phyloP scores from a whole-genome alignment of 139 green algal species.

The Picochlorum sp. region DNA sequence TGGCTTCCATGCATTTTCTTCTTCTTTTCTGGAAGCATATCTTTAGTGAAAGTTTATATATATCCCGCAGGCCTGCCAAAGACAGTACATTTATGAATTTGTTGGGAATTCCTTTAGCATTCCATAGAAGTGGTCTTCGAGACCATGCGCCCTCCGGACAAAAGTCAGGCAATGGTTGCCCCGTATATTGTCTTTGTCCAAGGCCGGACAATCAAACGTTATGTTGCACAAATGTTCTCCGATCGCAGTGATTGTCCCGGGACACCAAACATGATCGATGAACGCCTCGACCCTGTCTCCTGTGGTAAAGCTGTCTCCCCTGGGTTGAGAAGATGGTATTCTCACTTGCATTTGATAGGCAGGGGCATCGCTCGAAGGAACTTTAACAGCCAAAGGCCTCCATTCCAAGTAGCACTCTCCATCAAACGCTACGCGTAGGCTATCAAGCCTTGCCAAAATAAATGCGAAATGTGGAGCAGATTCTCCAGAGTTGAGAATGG shows the following conservation, averaged over 20 bases:
- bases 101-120: not conserved
- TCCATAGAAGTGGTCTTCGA: not conserved
- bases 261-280: not conserved
- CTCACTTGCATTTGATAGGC: not conserved
- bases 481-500: not conserved
- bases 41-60: no score
- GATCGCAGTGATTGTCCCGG: not conserved
- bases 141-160: not conserved
- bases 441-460: not conserved
- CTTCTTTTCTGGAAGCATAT: no score
- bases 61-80: no score
- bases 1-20: no score
- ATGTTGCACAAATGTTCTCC: not conserved
- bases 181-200: not conserved
- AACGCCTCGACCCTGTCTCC: not conserved
- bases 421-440: not conserved
- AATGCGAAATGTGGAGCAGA: constrained; percentile 1
- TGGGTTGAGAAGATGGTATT: not conserved
- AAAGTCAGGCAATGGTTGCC: not conserved
- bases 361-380: not conserved
- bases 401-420: not conserved
- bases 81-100: not conserved
- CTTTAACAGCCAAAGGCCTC: not conserved
- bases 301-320: not conserved
- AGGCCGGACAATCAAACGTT: not conserved